Conservation (phyloP, 2,329 filamentous ascomycete genomes). For the Fusarium sp. region DNA sequence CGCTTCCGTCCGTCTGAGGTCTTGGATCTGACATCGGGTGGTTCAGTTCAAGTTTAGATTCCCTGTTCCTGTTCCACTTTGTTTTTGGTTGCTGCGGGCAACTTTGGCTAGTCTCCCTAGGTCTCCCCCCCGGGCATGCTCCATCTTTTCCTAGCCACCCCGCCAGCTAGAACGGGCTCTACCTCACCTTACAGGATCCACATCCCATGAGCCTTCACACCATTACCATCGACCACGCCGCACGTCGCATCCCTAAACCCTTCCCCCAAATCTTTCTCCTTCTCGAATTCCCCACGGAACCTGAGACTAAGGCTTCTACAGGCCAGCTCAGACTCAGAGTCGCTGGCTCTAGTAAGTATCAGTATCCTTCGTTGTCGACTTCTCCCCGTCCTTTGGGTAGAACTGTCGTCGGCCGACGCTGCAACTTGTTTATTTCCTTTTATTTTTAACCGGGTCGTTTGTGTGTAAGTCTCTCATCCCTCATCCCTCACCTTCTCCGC, state of each 20-base stretch:
- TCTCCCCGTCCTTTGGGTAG: conserved; percentile 9
- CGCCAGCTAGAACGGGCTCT: conserved; percentile 17
- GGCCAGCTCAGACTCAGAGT: conserved; percentile 33
- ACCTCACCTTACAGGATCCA: conserved; percentile 28
- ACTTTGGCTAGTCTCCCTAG: conserved; percentile 30
- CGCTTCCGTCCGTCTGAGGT: conserved; percentile 30
- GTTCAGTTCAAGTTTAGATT: conserved; percentile 2
- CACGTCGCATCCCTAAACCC: conserved; percentile 39
- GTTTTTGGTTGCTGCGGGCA: conserved; percentile 48
- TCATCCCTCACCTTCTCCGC: conserved; percentile 10
- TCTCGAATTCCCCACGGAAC: conserved; percentile 36
- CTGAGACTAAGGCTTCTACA: conserved; percentile 16
- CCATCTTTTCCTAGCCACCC: conserved; percentile 17
- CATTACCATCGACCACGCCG: conserved; percentile 35
- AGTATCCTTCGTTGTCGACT: conserved; percentile 20
- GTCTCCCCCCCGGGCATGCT: conserved; percentile 24
- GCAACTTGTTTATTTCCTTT: conserved; percentile 16
- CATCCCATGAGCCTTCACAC: conserved; percentile 36
- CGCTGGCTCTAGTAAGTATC: conserved; percentile 28
- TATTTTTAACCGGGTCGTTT: conserved; percentile 33
- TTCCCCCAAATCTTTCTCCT: conserved; percentile 39
- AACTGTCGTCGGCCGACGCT: conserved; percentile 17
- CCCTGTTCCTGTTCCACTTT: conserved; percentile 26
- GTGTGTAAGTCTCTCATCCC: conserved; percentile 40
- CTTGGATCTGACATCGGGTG: conserved; percentile 12